phyloP scores from a whole-genome alignment of 345 rosid genomes.

The Pistacia vera region DNA sequence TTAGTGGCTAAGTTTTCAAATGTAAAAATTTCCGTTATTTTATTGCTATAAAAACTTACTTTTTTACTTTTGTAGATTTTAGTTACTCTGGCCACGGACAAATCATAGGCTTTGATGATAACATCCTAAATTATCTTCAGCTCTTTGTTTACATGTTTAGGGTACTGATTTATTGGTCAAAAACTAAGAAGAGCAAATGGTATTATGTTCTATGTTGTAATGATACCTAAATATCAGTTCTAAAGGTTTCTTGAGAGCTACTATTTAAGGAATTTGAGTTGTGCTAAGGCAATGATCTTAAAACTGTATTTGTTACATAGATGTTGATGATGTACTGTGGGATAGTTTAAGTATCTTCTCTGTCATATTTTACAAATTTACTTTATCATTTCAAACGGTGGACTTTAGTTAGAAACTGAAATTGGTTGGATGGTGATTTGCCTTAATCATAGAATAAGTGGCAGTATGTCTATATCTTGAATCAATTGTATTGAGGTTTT shows the following conservation, averaged over 20 bases:
- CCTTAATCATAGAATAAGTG: background rate
- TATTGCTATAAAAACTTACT: background rate
- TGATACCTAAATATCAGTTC: background rate
- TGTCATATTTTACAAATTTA: background rate
- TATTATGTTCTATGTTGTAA: background rate
- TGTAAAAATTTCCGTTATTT: too few species aligned
- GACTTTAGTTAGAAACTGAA: background rate
- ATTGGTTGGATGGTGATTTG: background rate
- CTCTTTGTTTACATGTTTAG: background rate
- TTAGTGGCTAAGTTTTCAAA: background rate
- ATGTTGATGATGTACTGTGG: background rate
- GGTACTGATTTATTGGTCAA: background rate
- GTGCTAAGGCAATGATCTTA: background rate
- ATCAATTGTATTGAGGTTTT: background rate
- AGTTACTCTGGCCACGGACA: background rate
- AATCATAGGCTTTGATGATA: background rate
- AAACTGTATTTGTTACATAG: background rate
- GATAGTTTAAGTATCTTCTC: background rate
- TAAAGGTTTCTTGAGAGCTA: background rate
- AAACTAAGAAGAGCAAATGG: too few species aligned
- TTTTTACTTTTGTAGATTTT: background rate
- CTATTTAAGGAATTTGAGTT: background rate
- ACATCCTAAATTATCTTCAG: background rate
- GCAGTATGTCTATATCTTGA: background rate
- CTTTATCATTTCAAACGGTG: background rate